A percentile compares a stretch with the other conserved stretches of the same genome.
phyloP scores from a whole-genome alignment of 176 grass and related monocot genomes.

The Cenchrus fungigraminus region DNA sequence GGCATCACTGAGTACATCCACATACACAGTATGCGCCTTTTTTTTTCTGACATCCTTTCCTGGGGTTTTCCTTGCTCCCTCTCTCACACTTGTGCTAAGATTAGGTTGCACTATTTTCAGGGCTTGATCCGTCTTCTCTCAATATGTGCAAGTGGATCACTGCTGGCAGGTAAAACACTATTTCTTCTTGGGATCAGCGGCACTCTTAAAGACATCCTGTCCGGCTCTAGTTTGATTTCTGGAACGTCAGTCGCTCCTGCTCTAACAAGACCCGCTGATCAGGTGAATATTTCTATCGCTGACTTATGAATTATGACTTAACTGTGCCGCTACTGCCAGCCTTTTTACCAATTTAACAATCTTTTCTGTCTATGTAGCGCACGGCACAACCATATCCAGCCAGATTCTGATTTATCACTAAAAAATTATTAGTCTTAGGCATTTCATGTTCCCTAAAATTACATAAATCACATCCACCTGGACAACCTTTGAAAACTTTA shows the following conservation, averaged over 20 bases:
- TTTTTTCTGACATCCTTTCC: neutral
- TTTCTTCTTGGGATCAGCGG: conserved; percentile 86
- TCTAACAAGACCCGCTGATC: conserved; percentile 79
- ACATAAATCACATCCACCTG: neutral
- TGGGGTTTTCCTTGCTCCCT: conserved; percentile 15
- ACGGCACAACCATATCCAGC: neutral
- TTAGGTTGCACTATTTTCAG: conserved; percentile 45
- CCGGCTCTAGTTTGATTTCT: conserved; percentile 67
- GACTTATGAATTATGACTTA: conserved; percentile 20
- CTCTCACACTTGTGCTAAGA: conserved; percentile 17
- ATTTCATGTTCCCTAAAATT: neutral
- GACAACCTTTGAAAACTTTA: neutral
- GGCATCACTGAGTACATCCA: conserved; percentile 76
- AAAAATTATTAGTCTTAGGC: conserved; percentile 1
- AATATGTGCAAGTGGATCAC: conserved; percentile 84
- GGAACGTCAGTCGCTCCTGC: conserved; percentile 71
- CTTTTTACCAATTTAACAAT: neutral
- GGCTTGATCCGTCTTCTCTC: conserved; percentile 88
- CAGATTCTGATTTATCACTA: neutral
- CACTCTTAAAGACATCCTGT: conserved; percentile 93
- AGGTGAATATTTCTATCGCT: conserved; percentile 46
- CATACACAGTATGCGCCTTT: conserved; percentile 70
- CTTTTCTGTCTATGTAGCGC: neutral
- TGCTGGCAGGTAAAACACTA: conserved; percentile 78
- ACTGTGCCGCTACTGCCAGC: neutral